These are phyloP conservation scores for Thelonectria rubi DNA, from an alignment of 2,329 filamentous ascomycete species.

Conservation along the genomic window DNA sequence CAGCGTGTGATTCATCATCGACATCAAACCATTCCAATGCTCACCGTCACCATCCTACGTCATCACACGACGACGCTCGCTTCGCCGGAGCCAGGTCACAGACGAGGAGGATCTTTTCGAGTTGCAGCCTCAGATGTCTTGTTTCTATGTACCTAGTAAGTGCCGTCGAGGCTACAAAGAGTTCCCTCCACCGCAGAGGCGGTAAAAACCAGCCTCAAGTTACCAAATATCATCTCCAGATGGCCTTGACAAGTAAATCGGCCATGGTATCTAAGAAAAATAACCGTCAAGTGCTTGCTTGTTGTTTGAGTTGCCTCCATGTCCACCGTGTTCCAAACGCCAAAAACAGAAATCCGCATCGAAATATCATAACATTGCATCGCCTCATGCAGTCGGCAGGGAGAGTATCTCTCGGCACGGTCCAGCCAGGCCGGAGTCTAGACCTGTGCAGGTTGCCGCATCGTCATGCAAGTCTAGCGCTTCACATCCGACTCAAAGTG, in stretches of 20 bases:
- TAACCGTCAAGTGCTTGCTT: conserved; percentile 18
- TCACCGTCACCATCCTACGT: no score
- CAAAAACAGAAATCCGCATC: conserved; percentile 19
- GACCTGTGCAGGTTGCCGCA: neutral
- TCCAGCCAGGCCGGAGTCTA: conserved; percentile 42
- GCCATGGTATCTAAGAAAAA: conserved; percentile 27
- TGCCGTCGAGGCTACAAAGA: conserved; percentile 34
- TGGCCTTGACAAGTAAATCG: conserved; percentile 5
- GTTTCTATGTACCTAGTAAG: conserved; percentile 29
- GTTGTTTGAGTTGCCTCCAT: conserved; percentile 29
- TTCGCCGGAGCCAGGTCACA: neutral
- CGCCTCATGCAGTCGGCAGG: conserved; percentile 36
- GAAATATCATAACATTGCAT: conserved; percentile 19
- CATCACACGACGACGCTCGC: no score
- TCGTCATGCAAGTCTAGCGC: conserved; percentile 32
- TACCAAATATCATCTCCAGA: conserved; percentile 7
- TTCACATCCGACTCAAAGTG: conserved; percentile 45
- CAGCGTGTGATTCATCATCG: neutral
- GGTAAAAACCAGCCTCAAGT: conserved; percentile 15
- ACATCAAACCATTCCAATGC: neutral
- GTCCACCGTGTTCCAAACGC: conserved; percentile 32
- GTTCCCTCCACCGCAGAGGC: conserved; percentile 10
- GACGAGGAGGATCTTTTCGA: no score
- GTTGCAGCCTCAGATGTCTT: neutral
- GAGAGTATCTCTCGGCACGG: conserved; percentile 39